phyloP scores from a whole-genome alignment of 768 basidiomycete genomes.

The Lactarius sp. region DNA sequence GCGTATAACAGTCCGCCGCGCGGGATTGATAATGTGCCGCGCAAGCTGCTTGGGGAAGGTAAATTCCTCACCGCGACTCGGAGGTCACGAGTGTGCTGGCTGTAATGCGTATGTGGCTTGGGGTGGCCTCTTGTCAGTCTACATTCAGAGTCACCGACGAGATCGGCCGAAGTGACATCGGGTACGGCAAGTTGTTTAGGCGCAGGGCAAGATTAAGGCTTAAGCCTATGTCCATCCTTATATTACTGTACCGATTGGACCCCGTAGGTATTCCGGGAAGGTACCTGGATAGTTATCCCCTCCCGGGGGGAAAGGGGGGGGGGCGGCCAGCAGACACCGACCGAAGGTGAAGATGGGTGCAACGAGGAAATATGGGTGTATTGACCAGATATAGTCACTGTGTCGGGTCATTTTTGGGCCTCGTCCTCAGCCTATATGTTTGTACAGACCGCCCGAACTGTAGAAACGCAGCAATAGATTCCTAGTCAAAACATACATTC shows the following conservation, averaged over 20 bases:
- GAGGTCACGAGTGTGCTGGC: too few species aligned
- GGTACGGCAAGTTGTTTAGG: slow-evolving; percentile 14
- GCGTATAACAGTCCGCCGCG: too few species aligned
- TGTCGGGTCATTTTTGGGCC: too few species aligned
- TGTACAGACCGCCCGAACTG: neutral
- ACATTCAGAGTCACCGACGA: slow-evolving; percentile 15
- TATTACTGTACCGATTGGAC: slow-evolving; percentile 26
- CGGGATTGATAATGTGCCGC: too few species aligned
- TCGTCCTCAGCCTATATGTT: neutral
- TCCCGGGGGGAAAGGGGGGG: neutral
- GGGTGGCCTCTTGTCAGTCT: slow-evolving; percentile 21
- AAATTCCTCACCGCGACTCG: too few species aligned
- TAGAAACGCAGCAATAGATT: neutral
- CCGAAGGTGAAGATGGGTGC: too few species aligned
- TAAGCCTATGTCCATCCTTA: slow-evolving; percentile 28
- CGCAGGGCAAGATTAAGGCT: slow-evolving; percentile 27
- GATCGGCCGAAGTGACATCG: slow-evolving; percentile 18
- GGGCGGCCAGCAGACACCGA: neutral
- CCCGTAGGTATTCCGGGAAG: slow-evolving; percentile 26
- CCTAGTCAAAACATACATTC: neutral
- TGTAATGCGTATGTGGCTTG: slow-evolving; percentile 4
- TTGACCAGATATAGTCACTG: neutral
- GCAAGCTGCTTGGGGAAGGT: too few species aligned
- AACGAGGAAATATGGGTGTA: neutral
- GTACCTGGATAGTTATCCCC: neutral